phyloP scores from a whole-genome alignment of 2,329 filamentous ascomycete species.

The Apiospora hydei region DNA sequence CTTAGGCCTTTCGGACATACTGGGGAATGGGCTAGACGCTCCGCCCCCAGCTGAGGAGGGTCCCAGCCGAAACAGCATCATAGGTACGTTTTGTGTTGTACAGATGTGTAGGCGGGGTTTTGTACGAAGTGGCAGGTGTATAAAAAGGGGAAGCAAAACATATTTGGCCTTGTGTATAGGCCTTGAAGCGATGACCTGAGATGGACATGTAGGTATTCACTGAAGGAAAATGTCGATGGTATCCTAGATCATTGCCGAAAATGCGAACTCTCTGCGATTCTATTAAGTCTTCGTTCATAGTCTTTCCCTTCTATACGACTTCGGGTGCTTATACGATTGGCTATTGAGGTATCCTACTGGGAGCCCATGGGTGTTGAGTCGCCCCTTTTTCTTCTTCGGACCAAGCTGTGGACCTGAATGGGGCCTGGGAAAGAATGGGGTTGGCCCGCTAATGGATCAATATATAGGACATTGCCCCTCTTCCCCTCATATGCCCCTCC shows the following conservation, averaged over 20 bases:
- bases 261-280: background rate
- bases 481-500: slow-evolving; percentile 22
- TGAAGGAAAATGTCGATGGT: background rate
- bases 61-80: background rate
- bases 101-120: background rate
- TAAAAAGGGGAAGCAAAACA: background rate
- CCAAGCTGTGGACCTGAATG: background rate
- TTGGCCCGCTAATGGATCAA: slow-evolving; percentile 12
- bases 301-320: no score
- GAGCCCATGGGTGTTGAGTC: background rate
- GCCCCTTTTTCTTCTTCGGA: background rate
- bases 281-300: background rate
- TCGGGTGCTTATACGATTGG: no score
- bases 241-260: background rate
- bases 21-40: slow-evolving; percentile 43
- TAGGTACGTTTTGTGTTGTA: background rate
- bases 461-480: slow-evolving; percentile 4
- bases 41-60: slow-evolving; percentile 37
- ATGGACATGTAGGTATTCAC: background rate
- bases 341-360: no score
- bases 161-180: background rate
- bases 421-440: background rate
- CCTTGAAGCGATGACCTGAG: background rate
- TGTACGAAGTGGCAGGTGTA: slow-evolving; percentile 25
- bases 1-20: slow-evolving; percentile 42